Percentiles rank a stretch among this genome's conserved stretches.
phyloP scores from a whole-genome alignment of 768 basidiomycete genomes.

The Suillus cothurnatus region DNA sequence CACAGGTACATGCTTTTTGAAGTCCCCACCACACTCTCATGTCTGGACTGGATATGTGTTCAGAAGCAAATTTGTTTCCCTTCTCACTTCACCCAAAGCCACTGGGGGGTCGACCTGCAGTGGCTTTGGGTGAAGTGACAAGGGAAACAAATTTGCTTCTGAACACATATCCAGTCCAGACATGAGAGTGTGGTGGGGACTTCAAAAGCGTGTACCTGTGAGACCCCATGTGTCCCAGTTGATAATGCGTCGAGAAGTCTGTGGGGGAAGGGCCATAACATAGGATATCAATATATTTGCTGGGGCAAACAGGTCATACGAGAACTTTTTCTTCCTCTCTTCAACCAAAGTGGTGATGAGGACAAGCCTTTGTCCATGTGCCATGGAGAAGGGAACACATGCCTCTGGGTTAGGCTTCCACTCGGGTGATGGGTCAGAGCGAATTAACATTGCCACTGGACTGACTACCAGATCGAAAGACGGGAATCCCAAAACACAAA shows the following conservation, averaged over 20 bases:
- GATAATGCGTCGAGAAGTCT: slow-evolving; percentile 22
- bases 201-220: slow-evolving; percentile 41
- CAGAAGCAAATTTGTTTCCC: slow-evolving; percentile 47
- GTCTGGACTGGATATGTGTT: slow-evolving; percentile 62
- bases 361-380: neutral
- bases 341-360: neutral
- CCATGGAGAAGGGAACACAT: neutral
- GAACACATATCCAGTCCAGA: slow-evolving; percentile 62
- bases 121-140: neutral
- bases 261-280: neutral
- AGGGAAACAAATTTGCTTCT: slow-evolving; percentile 47
- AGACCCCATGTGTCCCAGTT: slow-evolving; percentile 60
- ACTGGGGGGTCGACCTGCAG: neutral
- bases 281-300: neutral
- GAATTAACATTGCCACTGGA: neutral
- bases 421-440: neutral
- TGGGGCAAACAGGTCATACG: neutral
- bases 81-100: slow-evolving; percentile 4
- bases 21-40: slow-evolving; percentile 37
- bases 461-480: neutral
- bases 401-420: neutral
- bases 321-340: neutral
- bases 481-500: neutral
- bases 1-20: slow-evolving; percentile 44
- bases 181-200: slow-evolving; percentile 37